Base-by-base conservation (phyloP, 1,139 yeast genomes). In the Wickerhamomyces sp. region DNA sequence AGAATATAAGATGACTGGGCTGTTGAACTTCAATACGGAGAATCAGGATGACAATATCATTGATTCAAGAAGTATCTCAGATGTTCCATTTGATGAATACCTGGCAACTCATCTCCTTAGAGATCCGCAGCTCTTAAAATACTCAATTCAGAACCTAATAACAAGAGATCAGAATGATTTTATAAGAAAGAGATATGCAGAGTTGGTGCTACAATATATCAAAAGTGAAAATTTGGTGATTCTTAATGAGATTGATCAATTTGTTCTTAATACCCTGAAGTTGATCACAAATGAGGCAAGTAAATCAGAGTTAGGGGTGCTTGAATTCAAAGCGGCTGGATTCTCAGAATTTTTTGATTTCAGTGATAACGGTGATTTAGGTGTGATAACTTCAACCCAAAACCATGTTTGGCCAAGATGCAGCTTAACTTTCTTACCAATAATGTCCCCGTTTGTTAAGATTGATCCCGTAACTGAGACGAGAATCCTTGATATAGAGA, bases 341-440 rank as follows among this genome's bases (percentile, higher is more conserved):
- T 63, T 68, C 18, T 48, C 54, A 3, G 69, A 68, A 45, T 43
- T 55, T 0, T 68, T 68, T 46, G 52, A 56, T 37, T 52, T 60
- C 32, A 43, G 45, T 6, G 42, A 48, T 3, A 49, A 48, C 14
- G 45, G 42, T 8, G 58, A 57, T 18, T 37, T 49, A 4, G 54
- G 55, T 7, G 27, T 39, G 10, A 43, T 67, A 10, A 34, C 40
- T 1, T 67, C 72, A 0, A 50, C 49, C 9, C 56, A 59, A 26
- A 62, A 59, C 2, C 65, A 63, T 43, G 34, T 38, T 13, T 69
- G 72, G 73, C 61, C 59, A 31, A 56, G 69, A 31, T 69, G 73
- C 46, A 50, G 63, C 10, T 51, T 66, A 2, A 65, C 70, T 0
- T 54, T 63, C 30, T 45, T 69, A 23, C 73, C 73, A 0, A 46